Evolutionary conservation across 116 monocot species (phyloP), one percentile per base, ranked within the genome.

Genomic region (Iris pallida): DNA sequence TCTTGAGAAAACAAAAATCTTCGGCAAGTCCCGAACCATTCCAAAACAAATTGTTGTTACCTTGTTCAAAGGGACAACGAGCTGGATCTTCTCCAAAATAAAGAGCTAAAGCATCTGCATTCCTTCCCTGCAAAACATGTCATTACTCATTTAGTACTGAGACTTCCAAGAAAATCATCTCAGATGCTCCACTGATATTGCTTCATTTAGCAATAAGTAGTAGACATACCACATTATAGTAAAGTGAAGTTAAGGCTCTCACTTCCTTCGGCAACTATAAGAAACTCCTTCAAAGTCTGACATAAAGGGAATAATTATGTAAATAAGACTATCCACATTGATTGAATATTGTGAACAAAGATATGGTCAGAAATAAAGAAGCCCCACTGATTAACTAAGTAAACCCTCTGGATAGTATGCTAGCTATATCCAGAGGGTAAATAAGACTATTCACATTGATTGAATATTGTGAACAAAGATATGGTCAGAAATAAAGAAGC

Each of bases 61-160:
- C 67, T 67, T 96, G 92, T 61, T 96, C 96, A 59, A 89, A 96
- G 47, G 92, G 86, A 70, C 89, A 96, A 30, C 87, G 80, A 4
- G 84, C 84, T 66, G 95, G 95, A 75, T 89, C 95, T 88, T 95
- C 95, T 49, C 95, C 95, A 84, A 95, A 91, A 84, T 95, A 95
- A 72, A 80, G 86, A 45, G 86, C 95, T 69, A 95, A 87, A 46
- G 91, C 86, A 87, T 96, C 96, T 42, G 92, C 92, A 79, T 83
- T 96, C 68, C 92, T 84, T 4, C 96, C 96, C 96, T 96, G 80
- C 53, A 6, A 53, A n/a, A 53, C 47, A 64, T 14, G 17, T 54
- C 6, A 64, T 51, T 3, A 46, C 47, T 44, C 12, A 45, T 13
- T 64, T 47, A 17, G 19, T 47, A 64, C 43, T 63, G 4, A 64